phyloP scores from a whole-genome alignment of 2,329 filamentous ascomycete species.

The Bipolaris zeicola region DNA sequence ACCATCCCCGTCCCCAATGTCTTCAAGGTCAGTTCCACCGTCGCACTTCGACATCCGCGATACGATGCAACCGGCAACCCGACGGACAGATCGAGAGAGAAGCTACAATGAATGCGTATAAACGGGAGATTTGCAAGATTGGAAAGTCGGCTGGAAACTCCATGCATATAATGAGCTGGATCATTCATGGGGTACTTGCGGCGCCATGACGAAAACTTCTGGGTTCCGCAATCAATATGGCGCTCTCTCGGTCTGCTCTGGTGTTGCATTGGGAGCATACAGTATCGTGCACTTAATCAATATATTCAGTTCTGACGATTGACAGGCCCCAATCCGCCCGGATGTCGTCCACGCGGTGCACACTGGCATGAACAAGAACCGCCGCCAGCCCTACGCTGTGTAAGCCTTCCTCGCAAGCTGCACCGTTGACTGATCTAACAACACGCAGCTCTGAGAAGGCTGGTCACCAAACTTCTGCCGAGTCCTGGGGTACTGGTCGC shows the following conservation, averaged over 20 bases:
- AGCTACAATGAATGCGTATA: slow-evolving; percentile 3
- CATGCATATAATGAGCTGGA: slow-evolving; percentile 2
- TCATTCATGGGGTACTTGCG: slow-evolving; percentile 5
- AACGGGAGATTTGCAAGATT: background rate
- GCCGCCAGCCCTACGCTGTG: slow-evolving; percentile 98
- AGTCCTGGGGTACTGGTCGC: slow-evolving; percentile 99
- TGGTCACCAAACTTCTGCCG: slow-evolving; percentile 99
- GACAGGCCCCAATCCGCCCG: slow-evolving; percentile 83
- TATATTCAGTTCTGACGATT: slow-evolving; percentile 15
- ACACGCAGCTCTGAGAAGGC: slow-evolving; percentile 78
- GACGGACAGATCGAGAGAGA: slow-evolving; percentile 7
- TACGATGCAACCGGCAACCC: slow-evolving; percentile 11
- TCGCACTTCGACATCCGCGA: slow-evolving; percentile 20
- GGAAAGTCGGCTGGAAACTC: background rate
- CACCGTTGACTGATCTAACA: slow-evolving; percentile 24
- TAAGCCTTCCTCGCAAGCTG: slow-evolving; percentile 53
- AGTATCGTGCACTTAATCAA: background rate
- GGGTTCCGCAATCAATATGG: background rate
- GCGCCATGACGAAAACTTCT: slow-evolving; percentile 8
- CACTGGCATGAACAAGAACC: slow-evolving; percentile 99
- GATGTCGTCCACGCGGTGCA: slow-evolving; percentile 99
- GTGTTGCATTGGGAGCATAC: background rate
- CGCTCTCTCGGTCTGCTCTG: slow-evolving; percentile 6
- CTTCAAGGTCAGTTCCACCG: slow-evolving; percentile 66
- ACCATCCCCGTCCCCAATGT: slow-evolving; percentile 94